phyloP scores from a whole-genome alignment of 1,284 basidiomycete genomes.

The Ganoderma resinaceum region DNA sequence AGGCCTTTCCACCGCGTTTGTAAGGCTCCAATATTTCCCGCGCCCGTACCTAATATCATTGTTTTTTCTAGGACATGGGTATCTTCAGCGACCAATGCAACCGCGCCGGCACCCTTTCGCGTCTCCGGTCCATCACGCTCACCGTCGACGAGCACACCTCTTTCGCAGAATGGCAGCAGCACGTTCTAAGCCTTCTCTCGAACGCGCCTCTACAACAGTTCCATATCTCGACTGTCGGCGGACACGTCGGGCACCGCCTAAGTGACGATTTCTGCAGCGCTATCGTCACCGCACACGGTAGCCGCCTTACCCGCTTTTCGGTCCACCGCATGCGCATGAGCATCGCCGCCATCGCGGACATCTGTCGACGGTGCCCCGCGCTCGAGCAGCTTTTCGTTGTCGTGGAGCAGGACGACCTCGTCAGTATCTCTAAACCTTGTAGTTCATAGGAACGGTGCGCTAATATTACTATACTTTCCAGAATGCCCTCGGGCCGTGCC shows the following conservation, averaged over 20 bases:
- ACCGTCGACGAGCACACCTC: slow-evolving; percentile 49
- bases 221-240: slow-evolving; percentile 65
- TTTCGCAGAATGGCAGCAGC: slow-evolving; percentile 48
- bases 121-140: slow-evolving; percentile 64
- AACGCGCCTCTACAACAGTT: slow-evolving; percentile 59
- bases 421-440: slow-evolving; percentile 32
- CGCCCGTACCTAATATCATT: background rate
- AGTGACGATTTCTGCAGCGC: slow-evolving; percentile 56
- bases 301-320: slow-evolving; percentile 61
- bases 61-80: slow-evolving; percentile 53
- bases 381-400: slow-evolving; percentile 71
- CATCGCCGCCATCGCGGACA: slow-evolving; percentile 53
- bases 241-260: slow-evolving; percentile 46
- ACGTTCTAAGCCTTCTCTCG: slow-evolving; percentile 54
- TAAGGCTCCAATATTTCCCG: slow-evolving; percentile 41
- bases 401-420: slow-evolving; percentile 54
- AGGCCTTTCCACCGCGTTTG: slow-evolving; percentile 66
- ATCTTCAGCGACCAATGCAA: slow-evolving; percentile 51
- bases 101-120: slow-evolving; percentile 45
- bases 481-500: slow-evolving; percentile 43
- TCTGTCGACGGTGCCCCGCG: slow-evolving; percentile 58
- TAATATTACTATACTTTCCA: slow-evolving; percentile 31
- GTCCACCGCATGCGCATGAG: slow-evolving; percentile 67
- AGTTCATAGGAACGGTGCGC: background rate
- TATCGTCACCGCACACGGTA: slow-evolving; percentile 57